phyloP scores from a whole-genome alignment of 352 stramenopile species.

The Pythium rhizo-oryzae region DNA sequence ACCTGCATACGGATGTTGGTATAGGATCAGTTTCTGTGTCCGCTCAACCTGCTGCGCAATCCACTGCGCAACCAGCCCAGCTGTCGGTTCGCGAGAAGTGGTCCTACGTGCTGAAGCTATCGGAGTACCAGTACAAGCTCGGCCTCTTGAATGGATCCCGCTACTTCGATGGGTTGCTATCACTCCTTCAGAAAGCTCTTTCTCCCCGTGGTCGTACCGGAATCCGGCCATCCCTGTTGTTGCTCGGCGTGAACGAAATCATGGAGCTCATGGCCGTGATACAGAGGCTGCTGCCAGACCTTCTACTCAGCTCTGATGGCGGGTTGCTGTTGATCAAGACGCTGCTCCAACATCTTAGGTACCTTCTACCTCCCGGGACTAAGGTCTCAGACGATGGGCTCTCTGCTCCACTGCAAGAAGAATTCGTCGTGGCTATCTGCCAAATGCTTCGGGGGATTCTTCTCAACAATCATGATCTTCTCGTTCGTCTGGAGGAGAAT shows the following conservation, averaged over 20 bases:
- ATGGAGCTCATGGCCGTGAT: conserved; percentile 77
- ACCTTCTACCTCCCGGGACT: conserved; percentile 59
- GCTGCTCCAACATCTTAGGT: conserved; percentile 73
- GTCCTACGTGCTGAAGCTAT: conserved; percentile 83
- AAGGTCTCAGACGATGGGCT: conserved; percentile 40
- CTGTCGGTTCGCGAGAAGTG: conserved; percentile 73
- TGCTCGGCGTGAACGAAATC: conserved; percentile 69
- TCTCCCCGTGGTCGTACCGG: conserved; percentile 48
- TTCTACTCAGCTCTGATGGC: conserved; percentile 58
- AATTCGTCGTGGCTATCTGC: conserved; percentile 72
- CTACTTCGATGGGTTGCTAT: conserved; percentile 83
- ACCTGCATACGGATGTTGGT: conserved; percentile 39
- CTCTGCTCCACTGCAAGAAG: conserved; percentile 58
- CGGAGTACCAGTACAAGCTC: conserved; percentile 82
- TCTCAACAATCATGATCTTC: conserved; percentile 64
- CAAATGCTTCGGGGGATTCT: conserved; percentile 78
- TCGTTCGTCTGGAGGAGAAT: conserved; percentile 83
- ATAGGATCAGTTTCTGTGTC: conserved; percentile 2
- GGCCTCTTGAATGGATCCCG: conserved; percentile 68
- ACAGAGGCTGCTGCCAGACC: conserved; percentile 71
- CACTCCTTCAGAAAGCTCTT: conserved; percentile 77
- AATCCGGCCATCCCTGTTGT: conserved; percentile 48
- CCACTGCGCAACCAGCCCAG: conserved; percentile 25
- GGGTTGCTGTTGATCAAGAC: conserved; percentile 77
- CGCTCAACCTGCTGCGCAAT: conserved; percentile 9